These are phyloP conservation scores for Ophiocordyceps sinensis DNA, from an alignment of 2,329 filamentous ascomycete species.

Conservation along the genomic window DNA sequence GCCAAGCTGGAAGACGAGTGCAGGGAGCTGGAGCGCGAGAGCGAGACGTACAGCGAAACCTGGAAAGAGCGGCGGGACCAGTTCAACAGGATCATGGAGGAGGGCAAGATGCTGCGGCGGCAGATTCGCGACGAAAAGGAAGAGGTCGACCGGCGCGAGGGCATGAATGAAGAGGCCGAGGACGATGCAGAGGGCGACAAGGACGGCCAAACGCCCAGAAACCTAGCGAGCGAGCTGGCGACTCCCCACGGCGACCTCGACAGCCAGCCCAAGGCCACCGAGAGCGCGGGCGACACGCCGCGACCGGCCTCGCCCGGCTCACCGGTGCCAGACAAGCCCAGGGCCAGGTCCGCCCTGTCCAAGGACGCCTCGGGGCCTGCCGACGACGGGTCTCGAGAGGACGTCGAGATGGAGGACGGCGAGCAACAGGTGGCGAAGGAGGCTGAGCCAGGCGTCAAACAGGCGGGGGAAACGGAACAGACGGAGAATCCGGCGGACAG, in stretches of 20 bases:
- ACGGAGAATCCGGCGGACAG: constrained; percentile 27
- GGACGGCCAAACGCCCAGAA: constrained; percentile 33
- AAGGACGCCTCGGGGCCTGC: constrained; percentile 7
- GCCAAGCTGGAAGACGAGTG: constrained; percentile 81
- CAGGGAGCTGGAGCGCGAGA: constrained; percentile 71
- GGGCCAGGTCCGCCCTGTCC: constrained; percentile 1
- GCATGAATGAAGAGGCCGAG: constrained; percentile 57
- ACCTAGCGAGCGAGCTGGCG: constrained; percentile 35
- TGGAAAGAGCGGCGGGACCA: constrained; percentile 78
- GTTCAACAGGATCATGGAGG: constrained; percentile 78
- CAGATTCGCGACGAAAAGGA: constrained; percentile 93
- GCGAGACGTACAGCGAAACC: constrained; percentile 63
- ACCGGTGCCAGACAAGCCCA: constrained; percentile 12
- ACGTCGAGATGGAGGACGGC: constrained; percentile 43
- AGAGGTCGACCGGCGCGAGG: constrained; percentile 76
- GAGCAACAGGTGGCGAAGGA: constrained; percentile 18
- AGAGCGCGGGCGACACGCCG: constrained; percentile 14
- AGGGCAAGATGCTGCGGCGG: constrained; percentile 72
- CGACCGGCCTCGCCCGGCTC: constrained; percentile 13
- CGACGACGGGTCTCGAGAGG: constrained; percentile 32
- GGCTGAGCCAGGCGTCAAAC: constrained; percentile 22
- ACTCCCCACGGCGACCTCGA: constrained; percentile 34
- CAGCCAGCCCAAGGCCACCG: constrained; percentile 10
- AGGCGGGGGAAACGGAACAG: constrained; percentile 6
- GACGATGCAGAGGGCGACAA: constrained; percentile 36